phyloP scores from a whole-genome alignment of 225 moss, liverwort and hornwort genomes.

The Pseudisothecium myosuroides region DNA sequence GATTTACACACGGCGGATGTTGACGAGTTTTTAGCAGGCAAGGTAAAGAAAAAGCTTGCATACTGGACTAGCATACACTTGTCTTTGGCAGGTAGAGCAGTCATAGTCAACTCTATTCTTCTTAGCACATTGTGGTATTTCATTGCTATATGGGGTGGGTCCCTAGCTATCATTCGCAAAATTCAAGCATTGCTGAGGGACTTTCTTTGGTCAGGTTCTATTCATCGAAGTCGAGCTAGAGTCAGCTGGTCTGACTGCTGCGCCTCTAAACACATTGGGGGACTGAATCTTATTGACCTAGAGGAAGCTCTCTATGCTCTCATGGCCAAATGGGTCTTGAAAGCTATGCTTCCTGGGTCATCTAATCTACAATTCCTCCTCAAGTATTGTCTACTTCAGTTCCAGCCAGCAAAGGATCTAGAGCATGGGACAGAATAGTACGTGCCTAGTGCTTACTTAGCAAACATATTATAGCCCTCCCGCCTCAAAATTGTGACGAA shows the following conservation, averaged over 20 bases:
- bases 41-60: fast-evolving
- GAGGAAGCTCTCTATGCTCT: not conserved
- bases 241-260: not conserved
- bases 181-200: fast-evolving
- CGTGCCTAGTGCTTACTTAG: fast-evolving
- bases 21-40: fast-evolving
- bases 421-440: too few species aligned
- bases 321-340: fast-evolving
- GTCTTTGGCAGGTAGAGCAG: too few species aligned
- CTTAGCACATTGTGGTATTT: not conserved
- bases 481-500: too few species aligned
- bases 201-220: fast-evolving
- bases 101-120: not conserved
- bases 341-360: fast-evolving
- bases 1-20: fast-evolving
- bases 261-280: fast-evolving
- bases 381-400: fast-evolving
- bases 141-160: fast-evolving
- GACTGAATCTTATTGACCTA: fast-evolving
- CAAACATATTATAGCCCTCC: too few species aligned
- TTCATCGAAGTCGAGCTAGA: fast-evolving
- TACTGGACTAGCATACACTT: not conserved
- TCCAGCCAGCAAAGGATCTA: too few species aligned
- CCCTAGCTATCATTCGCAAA: fast-evolving
- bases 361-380: fast-evolving